Evolutionary conservation across 2,329 filamentous ascomycete species (phyloP).

Genomic region (Chaetomium sp.): DNA sequence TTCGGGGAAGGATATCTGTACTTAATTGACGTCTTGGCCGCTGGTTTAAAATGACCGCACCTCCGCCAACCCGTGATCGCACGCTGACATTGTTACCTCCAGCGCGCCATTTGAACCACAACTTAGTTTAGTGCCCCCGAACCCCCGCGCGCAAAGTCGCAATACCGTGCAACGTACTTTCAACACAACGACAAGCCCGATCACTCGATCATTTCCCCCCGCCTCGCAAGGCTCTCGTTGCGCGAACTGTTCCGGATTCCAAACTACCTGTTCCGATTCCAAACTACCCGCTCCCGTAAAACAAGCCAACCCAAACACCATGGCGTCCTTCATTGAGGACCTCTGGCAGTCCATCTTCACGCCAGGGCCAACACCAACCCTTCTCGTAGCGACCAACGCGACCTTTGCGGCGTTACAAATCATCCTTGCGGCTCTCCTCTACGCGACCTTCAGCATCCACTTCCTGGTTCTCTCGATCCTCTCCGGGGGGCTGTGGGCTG

Average conservation of each 20-base stretch:
- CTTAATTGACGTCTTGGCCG: background rate
- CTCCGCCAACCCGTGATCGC: conserved; percentile 1
- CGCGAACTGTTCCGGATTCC: background rate
- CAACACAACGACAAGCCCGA: too few species aligned
- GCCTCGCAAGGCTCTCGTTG: background rate
- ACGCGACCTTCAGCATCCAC: conserved; percentile 82
- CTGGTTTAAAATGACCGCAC: conserved; percentile 8
- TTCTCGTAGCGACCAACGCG: conserved; percentile 83
- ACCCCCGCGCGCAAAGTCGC: background rate
- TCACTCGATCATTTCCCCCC: too few species aligned
- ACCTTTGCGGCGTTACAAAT: conserved; percentile 81
- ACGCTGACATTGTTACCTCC: conserved; percentile 2
- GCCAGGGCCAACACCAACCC: conserved; percentile 78
- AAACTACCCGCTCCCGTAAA: background rate
- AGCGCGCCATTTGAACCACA: background rate
- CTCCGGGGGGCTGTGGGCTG: conserved; percentile 78
- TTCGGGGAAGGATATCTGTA: background rate
- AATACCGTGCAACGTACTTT: too few species aligned
- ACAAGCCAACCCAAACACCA: conserved; percentile 23
- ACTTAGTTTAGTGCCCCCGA: background rate
- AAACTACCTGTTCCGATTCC: background rate
- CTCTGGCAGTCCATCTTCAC: conserved; percentile 93
- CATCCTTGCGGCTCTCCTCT: conserved; percentile 66
- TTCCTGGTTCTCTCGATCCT: conserved; percentile 76
- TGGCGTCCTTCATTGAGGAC: conserved; percentile 61